Evolutionary conservation across 345 rosid species (phyloP).

Genomic region (Schrenkiella parvula): DNA sequence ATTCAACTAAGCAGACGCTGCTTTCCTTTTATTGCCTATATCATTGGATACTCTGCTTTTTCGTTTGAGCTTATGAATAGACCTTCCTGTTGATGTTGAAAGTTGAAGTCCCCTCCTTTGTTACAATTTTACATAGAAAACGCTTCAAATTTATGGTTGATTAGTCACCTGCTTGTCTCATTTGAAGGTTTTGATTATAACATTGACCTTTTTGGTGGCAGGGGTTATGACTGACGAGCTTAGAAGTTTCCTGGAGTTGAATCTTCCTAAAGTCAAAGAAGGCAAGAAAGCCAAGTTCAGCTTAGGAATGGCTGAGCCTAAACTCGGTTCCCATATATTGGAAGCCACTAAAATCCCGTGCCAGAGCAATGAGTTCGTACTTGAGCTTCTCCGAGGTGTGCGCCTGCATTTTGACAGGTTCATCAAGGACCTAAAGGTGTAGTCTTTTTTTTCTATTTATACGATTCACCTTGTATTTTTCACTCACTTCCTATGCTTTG

Average conservation of each 20-base stretch:
- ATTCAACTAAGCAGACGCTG: no score
- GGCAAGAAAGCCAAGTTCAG: constrained; percentile 89
- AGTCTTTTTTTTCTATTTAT: not conserved
- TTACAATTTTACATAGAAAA: not conserved
- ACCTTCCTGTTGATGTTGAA: not conserved
- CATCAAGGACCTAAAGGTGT: constrained; percentile 90
- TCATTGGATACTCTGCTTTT: not conserved
- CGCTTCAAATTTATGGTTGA: not conserved
- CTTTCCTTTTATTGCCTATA: not conserved
- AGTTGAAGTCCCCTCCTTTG: not conserved
- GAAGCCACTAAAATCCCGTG: constrained; percentile 85
- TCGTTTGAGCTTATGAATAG: not conserved
- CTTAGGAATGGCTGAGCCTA: constrained; percentile 86
- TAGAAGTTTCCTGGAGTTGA: constrained; percentile 83
- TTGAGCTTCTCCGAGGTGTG: constrained; percentile 89
- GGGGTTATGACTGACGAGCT: constrained; percentile 87
- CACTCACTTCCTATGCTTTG: not conserved
- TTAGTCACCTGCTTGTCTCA: not conserved
- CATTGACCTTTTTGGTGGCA: not conserved
- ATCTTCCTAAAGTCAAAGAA: constrained; percentile 88
- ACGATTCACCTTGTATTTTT: not conserved
- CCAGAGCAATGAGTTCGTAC: constrained; percentile 84
- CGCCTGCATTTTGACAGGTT: constrained; percentile 80
- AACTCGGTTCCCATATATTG: constrained; percentile 78
- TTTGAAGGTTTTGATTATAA: not conserved